Conservation (phyloP, 129 eudicot genomes). For the Helianthus annuus region HanXRQr2.0-SUNRISE NC_035435.2:171634132-171634631, state of each 20-base stretch:
- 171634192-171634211: conserved; percentile 62
- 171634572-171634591: conserved; percentile 48
- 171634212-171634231: conserved; percentile 57
- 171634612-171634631: conserved; percentile 83
- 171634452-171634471: conserved; percentile 58
- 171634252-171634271: conserved; percentile 84
- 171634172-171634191: conserved; percentile 66
- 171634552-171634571: conserved; percentile 84
- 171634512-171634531: conserved; percentile 94
- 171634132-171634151: conserved; percentile 88
- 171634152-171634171: conserved; percentile 92
- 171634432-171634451: conserved; percentile 67
- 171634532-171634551: conserved; percentile 88
- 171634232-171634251: conserved; percentile 74
- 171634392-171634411: conserved; percentile 90
- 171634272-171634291: conserved; percentile 90
- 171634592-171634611: conserved; percentile 49
- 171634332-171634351: conserved; percentile 78
- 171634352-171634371: conserved; percentile 88
- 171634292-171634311: conserved; percentile 96
- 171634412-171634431: conserved; percentile 78
- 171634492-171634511: conserved; percentile 94
- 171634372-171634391: conserved; percentile 90
- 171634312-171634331: conserved; percentile 88
- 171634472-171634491: conserved; percentile 62